A percentile compares a stretch with the other conserved stretches of the same genome.
These are phyloP conservation scores for Tetradesmus obliquus DNA, from an alignment of 139 green algal genomes.

Conservation along the genomic window DNA sequence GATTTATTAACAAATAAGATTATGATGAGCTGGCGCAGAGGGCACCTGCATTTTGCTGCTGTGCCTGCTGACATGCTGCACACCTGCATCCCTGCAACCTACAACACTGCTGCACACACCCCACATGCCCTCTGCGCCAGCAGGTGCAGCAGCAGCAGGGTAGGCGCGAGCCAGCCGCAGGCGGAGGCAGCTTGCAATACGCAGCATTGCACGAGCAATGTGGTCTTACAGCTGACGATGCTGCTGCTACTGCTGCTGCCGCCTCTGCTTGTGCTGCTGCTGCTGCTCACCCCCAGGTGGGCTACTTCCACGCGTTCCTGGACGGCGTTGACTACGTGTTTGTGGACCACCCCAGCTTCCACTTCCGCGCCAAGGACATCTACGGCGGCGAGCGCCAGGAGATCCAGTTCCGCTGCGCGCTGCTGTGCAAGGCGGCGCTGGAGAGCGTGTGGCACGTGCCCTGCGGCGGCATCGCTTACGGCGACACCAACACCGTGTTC, in stretches of 20 bases:
- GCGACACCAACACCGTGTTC: conserved; percentile 90
- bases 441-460: conserved; percentile 91
- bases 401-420: conserved; percentile 79
- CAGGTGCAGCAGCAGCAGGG: too few species aligned
- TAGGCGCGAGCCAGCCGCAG: too few species aligned
- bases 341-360: conserved; percentile 91
- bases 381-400: conserved; percentile 84
- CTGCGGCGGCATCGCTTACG: conserved; percentile 86
- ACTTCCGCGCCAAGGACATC: conserved; percentile 73
- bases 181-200: too few species aligned
- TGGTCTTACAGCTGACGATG: too few species aligned
- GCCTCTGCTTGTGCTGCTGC: neutral
- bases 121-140: too few species aligned
- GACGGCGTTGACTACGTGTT: conserved; percentile 95
- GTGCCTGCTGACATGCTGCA: too few species aligned
- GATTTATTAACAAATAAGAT: too few species aligned
- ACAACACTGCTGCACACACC: too few species aligned
- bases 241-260: neutral
- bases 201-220: too few species aligned
- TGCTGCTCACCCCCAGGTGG: conserved; percentile 60
- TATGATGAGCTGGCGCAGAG: too few species aligned
- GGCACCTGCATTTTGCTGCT: too few species aligned
- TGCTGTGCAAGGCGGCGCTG: conserved; percentile 88
- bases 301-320: conserved; percentile 86
- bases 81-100: too few species aligned